A percentile compares a stretch with the other conserved stretches of the same genome.
Evolutionary conservation across 192 early-diverging fungal species (phyloP).

Genomic region (Coemansia sp.): DNA sequence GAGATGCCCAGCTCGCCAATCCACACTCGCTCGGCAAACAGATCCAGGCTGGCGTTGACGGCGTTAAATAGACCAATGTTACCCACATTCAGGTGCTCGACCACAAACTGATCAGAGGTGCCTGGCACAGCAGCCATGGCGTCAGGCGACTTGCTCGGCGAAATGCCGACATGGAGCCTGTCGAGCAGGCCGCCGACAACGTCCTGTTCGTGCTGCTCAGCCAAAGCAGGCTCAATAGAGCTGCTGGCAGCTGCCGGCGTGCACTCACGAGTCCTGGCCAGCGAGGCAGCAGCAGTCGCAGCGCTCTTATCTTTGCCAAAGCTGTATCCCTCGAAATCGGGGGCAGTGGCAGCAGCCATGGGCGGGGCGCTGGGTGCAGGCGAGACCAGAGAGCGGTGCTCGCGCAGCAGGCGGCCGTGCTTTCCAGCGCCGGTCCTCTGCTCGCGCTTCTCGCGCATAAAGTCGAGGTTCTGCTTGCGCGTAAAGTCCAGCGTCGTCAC

Average conservation of each 20-base stretch:
- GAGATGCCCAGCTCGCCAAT: constrained; percentile 75
- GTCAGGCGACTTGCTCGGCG: constrained; percentile 1
- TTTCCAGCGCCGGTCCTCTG: constrained; percentile 35
- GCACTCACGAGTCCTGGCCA: neutral
- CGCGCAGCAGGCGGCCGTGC: constrained; percentile 34
- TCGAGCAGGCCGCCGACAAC: neutral
- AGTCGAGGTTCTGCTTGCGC: constrained; percentile 44
- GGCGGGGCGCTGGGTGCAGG: neutral
- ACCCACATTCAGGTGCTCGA: constrained; percentile 75
- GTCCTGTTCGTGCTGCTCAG: constrained; percentile 4
- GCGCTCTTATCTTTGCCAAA: neutral
- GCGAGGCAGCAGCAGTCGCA: neutral
- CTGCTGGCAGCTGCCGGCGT: neutral
- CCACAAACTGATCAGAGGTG: constrained; percentile 54
- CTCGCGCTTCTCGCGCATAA: constrained; percentile 46
- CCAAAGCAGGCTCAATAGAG: neutral
- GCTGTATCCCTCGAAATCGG: neutral
- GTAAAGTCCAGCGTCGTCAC: constrained; percentile 48
- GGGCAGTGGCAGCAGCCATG: neutral
- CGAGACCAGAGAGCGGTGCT: constrained; percentile 4
- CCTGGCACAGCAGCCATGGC: constrained; percentile 21
- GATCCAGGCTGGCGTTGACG: constrained; percentile 63
- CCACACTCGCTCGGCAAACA: constrained; percentile 64
- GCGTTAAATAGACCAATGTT: constrained; percentile 97
- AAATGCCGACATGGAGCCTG: constrained; percentile 19